phyloP scores from a whole-genome alignment of 441 rosid genomes.

The Bruguiera hainesii region DNA sequence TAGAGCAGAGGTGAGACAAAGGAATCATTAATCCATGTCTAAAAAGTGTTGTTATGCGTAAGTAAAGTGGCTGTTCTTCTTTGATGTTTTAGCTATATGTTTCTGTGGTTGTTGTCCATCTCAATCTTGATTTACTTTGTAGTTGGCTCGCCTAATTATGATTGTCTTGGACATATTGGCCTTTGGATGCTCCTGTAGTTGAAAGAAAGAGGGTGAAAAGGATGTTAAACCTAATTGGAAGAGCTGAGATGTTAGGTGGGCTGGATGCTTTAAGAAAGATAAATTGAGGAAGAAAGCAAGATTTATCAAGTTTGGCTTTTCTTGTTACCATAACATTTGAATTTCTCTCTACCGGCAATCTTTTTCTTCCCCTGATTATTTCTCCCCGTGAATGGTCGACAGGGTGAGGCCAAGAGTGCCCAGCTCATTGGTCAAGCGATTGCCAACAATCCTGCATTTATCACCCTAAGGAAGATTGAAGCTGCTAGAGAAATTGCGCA shows the following conservation, averaged over 20 bases:
- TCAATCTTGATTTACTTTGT: too few species aligned
- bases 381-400: constrained; percentile 8
- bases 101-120: too few species aligned
- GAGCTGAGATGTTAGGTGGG: too few species aligned
- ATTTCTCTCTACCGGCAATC: background rate
- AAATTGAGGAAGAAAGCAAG: too few species aligned
- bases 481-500: constrained; percentile 91
- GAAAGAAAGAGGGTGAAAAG: too few species aligned
- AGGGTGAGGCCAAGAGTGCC: constrained; percentile 98
- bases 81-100: too few species aligned
- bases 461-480: constrained; percentile 82
- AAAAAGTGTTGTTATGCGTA: background rate
- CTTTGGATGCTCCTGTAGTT: too few species aligned
- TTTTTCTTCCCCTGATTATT: background rate
- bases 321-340: background rate
- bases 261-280: too few species aligned
- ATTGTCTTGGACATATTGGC: too few species aligned
- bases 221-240: too few species aligned
- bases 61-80: too few species aligned
- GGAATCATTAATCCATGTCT: background rate
- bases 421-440: constrained; percentile 90
- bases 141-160: too few species aligned
- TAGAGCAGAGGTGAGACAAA: constrained; percentile 71
- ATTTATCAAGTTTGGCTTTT: background rate
- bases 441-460: constrained; percentile 88